These are phyloP conservation scores for Nemania sp. DNA, from an alignment of 2,329 filamentous ascomycete genomes.

Conservation along the genomic window DNA sequence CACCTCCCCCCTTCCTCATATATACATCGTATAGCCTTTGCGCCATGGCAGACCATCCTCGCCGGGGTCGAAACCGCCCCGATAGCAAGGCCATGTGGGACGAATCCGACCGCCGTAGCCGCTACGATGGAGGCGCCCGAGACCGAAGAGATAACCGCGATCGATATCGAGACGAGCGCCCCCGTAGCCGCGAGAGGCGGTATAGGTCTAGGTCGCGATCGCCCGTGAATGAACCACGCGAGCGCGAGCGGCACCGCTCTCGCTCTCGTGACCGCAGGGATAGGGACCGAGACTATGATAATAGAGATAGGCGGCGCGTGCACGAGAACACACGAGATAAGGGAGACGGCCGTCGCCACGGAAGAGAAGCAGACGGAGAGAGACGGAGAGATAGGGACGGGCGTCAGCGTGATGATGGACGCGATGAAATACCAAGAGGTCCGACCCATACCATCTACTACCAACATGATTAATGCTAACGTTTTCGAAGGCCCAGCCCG, in stretches of 20 bases:
- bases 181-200: conserved; percentile 50
- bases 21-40: neutral
- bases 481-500: conserved; percentile 36
- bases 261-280: conserved; percentile 54
- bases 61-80: conserved; percentile 56
- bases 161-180: conserved; percentile 49
- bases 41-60: conserved; percentile 64
- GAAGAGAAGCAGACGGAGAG: conserved; percentile 25
- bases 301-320: conserved; percentile 50
- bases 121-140: conserved; percentile 44
- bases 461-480: conserved; percentile 26
- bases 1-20: conserved; percentile 17
- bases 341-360: conserved; percentile 36
- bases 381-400: conserved; percentile 35
- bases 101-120: conserved; percentile 59
- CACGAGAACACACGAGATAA: conserved; percentile 33
- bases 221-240: conserved; percentile 52
- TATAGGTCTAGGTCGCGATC: conserved; percentile 38
- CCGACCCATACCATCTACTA: conserved; percentile 3
- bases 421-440: conserved; percentile 43
- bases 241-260: conserved; percentile 50
- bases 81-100: conserved; percentile 74
- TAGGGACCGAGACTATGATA: conserved; percentile 54
- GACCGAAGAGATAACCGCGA: conserved; percentile 49
- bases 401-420: conserved; percentile 42